A percentile compares a stretch with the other conserved stretches of the same genome.
These are phyloP conservation scores for Fusarium decemcellulare DNA, from an alignment of 2,329 filamentous ascomycete species.

Conservation along the genomic window DNA sequence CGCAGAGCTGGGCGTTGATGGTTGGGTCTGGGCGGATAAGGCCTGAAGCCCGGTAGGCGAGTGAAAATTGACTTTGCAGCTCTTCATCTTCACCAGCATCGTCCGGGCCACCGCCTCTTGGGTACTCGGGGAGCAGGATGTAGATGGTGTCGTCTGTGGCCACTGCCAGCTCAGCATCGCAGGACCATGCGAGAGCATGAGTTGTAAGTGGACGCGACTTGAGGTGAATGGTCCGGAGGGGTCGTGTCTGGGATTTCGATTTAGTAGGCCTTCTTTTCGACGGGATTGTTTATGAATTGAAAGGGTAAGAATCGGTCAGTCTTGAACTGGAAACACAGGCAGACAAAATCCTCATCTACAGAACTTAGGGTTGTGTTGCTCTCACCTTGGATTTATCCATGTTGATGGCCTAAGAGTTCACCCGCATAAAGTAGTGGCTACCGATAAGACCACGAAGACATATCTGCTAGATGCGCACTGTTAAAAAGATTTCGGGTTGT, in stretches of 20 bases:
- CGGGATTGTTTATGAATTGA: too few relatives aligned
- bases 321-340: too few relatives aligned
- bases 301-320: too few relatives aligned
- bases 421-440: not conserved
- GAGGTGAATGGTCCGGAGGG: slow-evolving; percentile 62
- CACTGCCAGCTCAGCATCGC: slow-evolving; percentile 70
- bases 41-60: slow-evolving; percentile 51
- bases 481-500: not conserved
- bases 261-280: not conserved
- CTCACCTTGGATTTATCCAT: slow-evolving; percentile 49
- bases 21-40: slow-evolving; percentile 56
- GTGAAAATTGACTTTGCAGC: slow-evolving; percentile 51
- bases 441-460: not conserved
- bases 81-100: slow-evolving; percentile 47
- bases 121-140: slow-evolving; percentile 65
- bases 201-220: slow-evolving; percentile 60
- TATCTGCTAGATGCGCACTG: not conserved
- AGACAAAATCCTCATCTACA: not conserved
- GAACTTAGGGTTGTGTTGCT: not conserved
- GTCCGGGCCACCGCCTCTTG: slow-evolving; percentile 42
- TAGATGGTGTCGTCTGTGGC: slow-evolving; percentile 69
- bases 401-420: slow-evolving; percentile 7
- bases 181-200: slow-evolving; percentile 66
- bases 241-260: slow-evolving; percentile 55
- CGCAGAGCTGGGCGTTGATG: slow-evolving; percentile 63